A percentile compares a stretch with the other conserved stretches of the same genome.
These are phyloP conservation scores for Cryptosporidium parvum DNA, from an alignment of 169 alveolate species.

Conservation along the genomic window DNA sequence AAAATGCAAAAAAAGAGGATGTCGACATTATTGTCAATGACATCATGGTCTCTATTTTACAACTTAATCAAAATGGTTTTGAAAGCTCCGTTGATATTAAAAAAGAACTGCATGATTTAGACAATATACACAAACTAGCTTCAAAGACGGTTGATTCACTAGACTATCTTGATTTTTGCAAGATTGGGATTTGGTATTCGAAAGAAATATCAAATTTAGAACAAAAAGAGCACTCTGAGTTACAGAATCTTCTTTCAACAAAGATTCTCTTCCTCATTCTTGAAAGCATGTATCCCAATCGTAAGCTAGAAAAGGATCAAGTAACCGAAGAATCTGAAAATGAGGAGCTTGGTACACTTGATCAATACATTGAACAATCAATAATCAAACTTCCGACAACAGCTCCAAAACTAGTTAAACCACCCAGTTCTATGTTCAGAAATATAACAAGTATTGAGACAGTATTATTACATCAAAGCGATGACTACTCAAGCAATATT, in stretches of 20 bases:
- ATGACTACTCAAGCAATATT: conserved; percentile 6
- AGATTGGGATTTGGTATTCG: conserved; percentile 44
- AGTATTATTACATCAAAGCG: conserved; percentile 9
- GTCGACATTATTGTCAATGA: conserved; percentile 59
- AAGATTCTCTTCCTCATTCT: conserved; percentile 25
- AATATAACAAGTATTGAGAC: conserved; percentile 12
- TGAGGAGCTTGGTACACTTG: conserved; percentile 30
- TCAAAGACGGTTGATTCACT: conserved; percentile 27
- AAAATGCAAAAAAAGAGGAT: conserved; percentile 21
- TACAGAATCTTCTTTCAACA: conserved; percentile 49
- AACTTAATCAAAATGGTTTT: conserved; percentile 11
- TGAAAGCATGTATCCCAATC: conserved; percentile 61
- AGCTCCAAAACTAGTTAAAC: background rate
- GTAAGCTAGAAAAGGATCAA: conserved; percentile 10
- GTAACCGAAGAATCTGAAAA: conserved; percentile 1
- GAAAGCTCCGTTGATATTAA: background rate
- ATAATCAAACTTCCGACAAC: conserved; percentile 19
- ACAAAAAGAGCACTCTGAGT: background rate
- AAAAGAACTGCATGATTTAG: background rate
- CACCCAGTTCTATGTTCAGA: conserved; percentile 12
- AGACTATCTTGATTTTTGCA: conserved; percentile 46
- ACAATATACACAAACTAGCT: conserved; percentile 24
- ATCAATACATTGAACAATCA: conserved; percentile 25
- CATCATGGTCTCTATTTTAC: conserved; percentile 47
- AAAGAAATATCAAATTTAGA: conserved; percentile 11